phyloP scores from a whole-genome alignment of 2,329 filamentous ascomycete genomes.

The Cercospora zeae-maydis region DNA sequence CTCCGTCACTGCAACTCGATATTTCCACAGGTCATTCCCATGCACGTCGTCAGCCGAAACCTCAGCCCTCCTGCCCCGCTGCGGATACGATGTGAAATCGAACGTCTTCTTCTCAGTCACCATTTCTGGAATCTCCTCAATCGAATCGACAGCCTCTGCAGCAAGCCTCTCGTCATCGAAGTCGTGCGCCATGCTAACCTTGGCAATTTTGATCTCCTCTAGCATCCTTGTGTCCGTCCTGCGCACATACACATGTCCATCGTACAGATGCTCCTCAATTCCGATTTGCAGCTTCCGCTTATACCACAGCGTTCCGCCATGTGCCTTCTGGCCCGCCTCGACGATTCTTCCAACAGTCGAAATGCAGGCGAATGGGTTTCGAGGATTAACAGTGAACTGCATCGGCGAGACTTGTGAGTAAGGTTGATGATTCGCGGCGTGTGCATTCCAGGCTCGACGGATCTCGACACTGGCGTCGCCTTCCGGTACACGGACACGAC shows the following conservation, averaged over 20 bases:
- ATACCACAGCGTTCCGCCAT: background rate
- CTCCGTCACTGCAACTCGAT: background rate
- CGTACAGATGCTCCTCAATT: background rate
- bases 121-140: background rate
- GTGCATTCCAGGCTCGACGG: background rate
- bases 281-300: background rate
- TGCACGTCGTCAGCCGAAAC: background rate
- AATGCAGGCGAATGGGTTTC: background rate
- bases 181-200: background rate
- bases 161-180: background rate
- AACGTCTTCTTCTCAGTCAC: background rate
- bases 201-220: background rate
- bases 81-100: background rate
- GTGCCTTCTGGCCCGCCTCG: background rate
- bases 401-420: background rate
- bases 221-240: background rate
- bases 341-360: background rate
- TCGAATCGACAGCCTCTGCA: background rate
- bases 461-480: background rate
- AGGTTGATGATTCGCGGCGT: background rate
- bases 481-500: slow-evolving; percentile 27
- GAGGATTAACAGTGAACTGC: background rate
- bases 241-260: background rate
- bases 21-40: background rate
- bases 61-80: background rate